Evolutionary conservation across 2,329 filamentous ascomycete species (phyloP), one percentile per base, ranked within the genome.

Genomic region (Bipolaris oryzae): DNA sequence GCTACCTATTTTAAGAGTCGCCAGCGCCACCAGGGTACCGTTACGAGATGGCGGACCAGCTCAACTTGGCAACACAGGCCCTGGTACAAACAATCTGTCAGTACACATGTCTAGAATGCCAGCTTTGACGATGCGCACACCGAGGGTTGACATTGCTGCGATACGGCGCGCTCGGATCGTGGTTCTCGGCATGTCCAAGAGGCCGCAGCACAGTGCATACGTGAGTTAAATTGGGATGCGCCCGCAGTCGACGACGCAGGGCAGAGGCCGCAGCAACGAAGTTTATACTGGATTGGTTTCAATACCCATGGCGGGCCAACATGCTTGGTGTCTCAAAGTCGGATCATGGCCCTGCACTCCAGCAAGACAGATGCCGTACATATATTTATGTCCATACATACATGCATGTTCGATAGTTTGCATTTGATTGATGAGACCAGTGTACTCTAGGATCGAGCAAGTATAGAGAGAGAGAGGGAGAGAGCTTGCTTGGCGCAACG

Each of bases 401-500:
- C 10, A 11, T 13, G 25, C 25, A 10, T 28, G 25, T 28, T 28
- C 1, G 28, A 31, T 31, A 10, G 13, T 11, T 31, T 10, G 28
- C 7, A 31, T 31, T 31, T 13, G 10, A 31, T 31, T 31, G 10
- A 31, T 5, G 10, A 31, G 21, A n/a, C n/a, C n/a, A n/a, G n/a
- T 28, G 25, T 28, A 28, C 25, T 28, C 21, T 28, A 5, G 28
- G 9, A 20, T 37, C 33, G 45, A 48, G 21, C 6, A 37, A 48
- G 34, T 16, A 51, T 33, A 47, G 34, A 23, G n/a, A 18, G 41
- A 21, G 21, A 21, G 21, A 21, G 21, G 21, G 21, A 21, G 21
- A 21, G 21, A n/a, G n/a, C 3, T 4, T 5, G 21, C 57, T 60
- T 60, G 57, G 57, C 57, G 44, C 57, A 53, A 53, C 45, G 49